phyloP scores from a whole-genome alignment of 805 yeast genomes.

The Candida ponderosae region DNA sequence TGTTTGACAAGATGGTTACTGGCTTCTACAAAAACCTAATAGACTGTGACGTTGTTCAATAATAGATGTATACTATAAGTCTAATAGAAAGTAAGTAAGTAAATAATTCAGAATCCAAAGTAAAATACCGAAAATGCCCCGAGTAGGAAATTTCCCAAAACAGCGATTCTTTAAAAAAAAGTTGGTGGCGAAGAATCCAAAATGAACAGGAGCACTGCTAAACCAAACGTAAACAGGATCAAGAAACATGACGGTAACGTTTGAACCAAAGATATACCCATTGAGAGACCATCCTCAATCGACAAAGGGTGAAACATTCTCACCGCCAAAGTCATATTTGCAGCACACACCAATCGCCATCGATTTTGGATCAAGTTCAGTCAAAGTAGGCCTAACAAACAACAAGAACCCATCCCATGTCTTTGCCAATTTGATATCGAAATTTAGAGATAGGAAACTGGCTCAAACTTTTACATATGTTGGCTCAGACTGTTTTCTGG shows the following conservation, averaged over 20 bases:
- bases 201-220: too few relatives aligned
- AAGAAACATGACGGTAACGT: neutral
- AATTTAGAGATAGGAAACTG: slow-evolving; percentile 73
- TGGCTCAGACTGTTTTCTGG: slow-evolving; percentile 77
- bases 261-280: slow-evolving; percentile 12
- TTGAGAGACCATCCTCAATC: slow-evolving; percentile 14
- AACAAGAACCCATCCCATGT: slow-evolving; percentile 42
- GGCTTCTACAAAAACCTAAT: too few relatives aligned
- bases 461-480: slow-evolving; percentile 56
- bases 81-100: too few relatives aligned
- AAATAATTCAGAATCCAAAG: too few relatives aligned
- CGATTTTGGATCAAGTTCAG: slow-evolving; percentile 68
- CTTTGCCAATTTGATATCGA: slow-evolving; percentile 63
- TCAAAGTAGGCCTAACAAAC: slow-evolving; percentile 54
- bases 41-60: too few relatives aligned
- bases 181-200: too few relatives aligned
- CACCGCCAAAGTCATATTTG: slow-evolving; percentile 32
- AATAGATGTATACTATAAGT: too few relatives aligned
- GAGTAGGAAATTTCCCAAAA: too few relatives aligned
- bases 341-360: slow-evolving; percentile 71
- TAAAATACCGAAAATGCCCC: too few relatives aligned
- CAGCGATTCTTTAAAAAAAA: too few relatives aligned
- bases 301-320: slow-evolving; percentile 35
- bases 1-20: too few relatives aligned
- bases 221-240: too few relatives aligned